Percentiles rank a stretch among this genome's conserved stretches.
Evolutionary conservation across 2,329 filamentous ascomycete genomes (phyloP).

Genomic region (Paecilomyces sp.): DNA sequence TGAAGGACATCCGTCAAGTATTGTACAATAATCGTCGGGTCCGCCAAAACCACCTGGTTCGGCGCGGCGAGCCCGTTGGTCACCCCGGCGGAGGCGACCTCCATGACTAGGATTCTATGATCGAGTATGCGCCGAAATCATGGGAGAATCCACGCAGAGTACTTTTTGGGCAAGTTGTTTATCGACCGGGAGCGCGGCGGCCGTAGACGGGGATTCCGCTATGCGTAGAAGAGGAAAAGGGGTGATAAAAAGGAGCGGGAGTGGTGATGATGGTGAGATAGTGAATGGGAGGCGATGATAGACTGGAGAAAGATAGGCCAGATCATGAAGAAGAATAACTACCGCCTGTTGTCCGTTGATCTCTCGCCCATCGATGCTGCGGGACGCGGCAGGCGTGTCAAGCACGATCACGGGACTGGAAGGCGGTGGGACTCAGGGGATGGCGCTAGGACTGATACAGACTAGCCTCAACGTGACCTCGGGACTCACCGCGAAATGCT

Average conservation of each 20-base stretch:
- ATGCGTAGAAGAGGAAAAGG: neutral
- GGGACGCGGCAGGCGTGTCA: conserved; percentile 18
- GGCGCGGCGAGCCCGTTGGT: conserved; percentile 28
- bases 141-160: conserved; percentile 17
- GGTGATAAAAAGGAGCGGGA: neutral
- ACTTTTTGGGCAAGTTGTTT: neutral
- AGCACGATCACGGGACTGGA: conserved; percentile 7
- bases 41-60: conserved; percentile 39
- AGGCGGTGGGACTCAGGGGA: conserved; percentile 6
- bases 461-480: neutral
- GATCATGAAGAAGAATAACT: neutral
- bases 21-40: conserved; percentile 63
- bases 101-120: conserved; percentile 26
- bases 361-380: conserved; percentile 1
- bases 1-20: conserved; percentile 65
- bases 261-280: neutral
- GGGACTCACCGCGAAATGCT: neutral
- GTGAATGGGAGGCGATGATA: neutral
- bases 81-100: conserved; percentile 29
- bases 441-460: conserved; percentile 6
- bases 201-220: conserved; percentile 2
- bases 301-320: neutral
- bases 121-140: conserved; percentile 18
- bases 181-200: conserved; percentile 9
- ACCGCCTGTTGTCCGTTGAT: neutral